phyloP scores from a whole-genome alignment of 257 asterid genomes.

The Catharanthus roseus region DNA sequence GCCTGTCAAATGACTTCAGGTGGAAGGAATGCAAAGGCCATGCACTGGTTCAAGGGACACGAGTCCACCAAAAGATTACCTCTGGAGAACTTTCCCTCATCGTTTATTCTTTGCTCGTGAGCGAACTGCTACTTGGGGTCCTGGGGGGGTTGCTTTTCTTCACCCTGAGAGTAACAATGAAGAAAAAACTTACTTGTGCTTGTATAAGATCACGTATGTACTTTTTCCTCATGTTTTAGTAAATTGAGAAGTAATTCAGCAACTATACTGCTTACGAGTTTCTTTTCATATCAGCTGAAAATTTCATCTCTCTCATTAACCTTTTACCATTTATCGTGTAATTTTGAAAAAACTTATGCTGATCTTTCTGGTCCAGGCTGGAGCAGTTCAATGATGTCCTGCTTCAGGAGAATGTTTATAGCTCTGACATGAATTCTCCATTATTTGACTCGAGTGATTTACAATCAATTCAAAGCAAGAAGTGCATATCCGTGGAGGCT shows the following conservation, averaged over 20 bases:
- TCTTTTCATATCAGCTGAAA: background rate
- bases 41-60: conserved; percentile 76
- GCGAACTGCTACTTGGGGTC: conserved; percentile 73
- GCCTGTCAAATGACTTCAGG: conserved; percentile 39
- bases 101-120: conserved; percentile 85
- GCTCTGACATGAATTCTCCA: conserved; percentile 43
- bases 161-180: conserved; percentile 53
- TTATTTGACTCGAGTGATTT: conserved; percentile 53
- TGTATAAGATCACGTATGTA: conserved; percentile 85
- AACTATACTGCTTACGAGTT: background rate
- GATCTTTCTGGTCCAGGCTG: conserved; percentile 44
- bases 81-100: conserved; percentile 71
- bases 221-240: conserved; percentile 4
- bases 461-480: conserved; percentile 46
- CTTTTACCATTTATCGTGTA: background rate
- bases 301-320: background rate
- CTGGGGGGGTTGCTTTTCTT: conserved; percentile 96
- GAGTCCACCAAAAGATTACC: conserved; percentile 54
- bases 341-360: background rate
- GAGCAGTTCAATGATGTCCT: conserved; percentile 89
- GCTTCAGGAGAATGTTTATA: conserved; percentile 63
- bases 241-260: background rate
- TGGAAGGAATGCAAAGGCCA: conserved; percentile 66
- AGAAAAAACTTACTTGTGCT: conserved; percentile 64
- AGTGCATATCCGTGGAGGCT: conserved; percentile 43